Base-by-base conservation (phyloP, 2,329 filamentous ascomycete genomes). In the Fusarium burgessii region DNA sequence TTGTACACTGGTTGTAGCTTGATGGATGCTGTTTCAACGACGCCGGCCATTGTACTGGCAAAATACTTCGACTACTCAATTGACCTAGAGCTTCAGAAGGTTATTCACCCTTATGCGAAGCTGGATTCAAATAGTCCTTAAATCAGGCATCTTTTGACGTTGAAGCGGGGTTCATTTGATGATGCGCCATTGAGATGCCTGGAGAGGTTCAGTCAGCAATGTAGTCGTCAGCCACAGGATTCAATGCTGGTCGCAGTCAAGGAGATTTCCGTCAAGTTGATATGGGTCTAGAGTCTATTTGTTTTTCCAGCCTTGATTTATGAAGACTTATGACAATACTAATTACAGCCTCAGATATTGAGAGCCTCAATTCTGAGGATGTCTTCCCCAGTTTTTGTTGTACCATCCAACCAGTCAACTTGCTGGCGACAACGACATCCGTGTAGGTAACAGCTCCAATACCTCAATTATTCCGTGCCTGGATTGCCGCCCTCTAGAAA, bases 21-120 rank as follows among this genome's bases (percentile, higher is more conserved):
- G 42, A 84, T 62, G 58, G 81, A 65, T 40, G 80, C 81, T 58
- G 83, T 77, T 72, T 85, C 83, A 20, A 81, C 82, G 66, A 84
- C 78, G 41, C 23, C n/a, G 15, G 78, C 40, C 83, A 84, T 81
- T 54, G 14, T 52, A 15, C n/a, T 9, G 32, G 1, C 6, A 42
- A 47, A 38, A 23, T 7, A 18, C 9, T 38, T 27, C 25, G 38
- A 35, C n/a, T 36, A 29, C 15, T 29, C 25, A 27, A 58, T 56
- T 27, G 18, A 11, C 4, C 9, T 12, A 33, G 18, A 47, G 12
- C 18, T 15, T 4, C 6, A 13, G 7, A 38, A 23, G 15, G 7
- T 9, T 6, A 17, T 33, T 2, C 23, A 5, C 17, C 15, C 12
- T 14, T 55, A 8, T 15, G 14, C 35, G 32, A 29, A 35, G 36